Base-by-base conservation (phyloP, 1,284 basidiomycete genomes). In the Ceratobasidium sp. region DNA sequence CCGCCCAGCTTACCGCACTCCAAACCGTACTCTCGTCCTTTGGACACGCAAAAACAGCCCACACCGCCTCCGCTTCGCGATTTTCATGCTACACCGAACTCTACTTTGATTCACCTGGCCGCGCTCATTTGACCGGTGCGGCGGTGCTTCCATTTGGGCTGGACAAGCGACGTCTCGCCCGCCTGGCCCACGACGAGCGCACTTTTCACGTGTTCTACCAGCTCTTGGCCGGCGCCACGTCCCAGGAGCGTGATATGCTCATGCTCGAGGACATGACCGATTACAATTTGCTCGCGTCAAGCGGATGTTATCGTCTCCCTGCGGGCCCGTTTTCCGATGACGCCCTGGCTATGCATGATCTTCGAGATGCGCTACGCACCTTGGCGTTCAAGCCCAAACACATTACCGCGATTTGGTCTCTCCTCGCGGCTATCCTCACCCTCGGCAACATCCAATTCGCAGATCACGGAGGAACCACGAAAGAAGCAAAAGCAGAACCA, bases 181-280 rank as follows among this genome's bases (percentile, higher is more conserved):
- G 87, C n/a, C 90, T 97, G 50, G 83, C 87, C 9, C 89, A 92
- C 78, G 94, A 96, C 82, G 95, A 98, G 82, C 91, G 96, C 33
- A 91, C 93, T 4, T 99, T 93, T 84, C 96, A 98, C 81, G 89
- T 97, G 57, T 97, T 99, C 84, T 97, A 98, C 85, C 95, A 98
- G 84, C 87, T 96, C 77, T 86, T 97, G 17, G 90, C 94, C 2
- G 95, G 95, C 24, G 93, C 94, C 0, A 92, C 91, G 0, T 86
- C 90, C 0, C 86, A 91, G 59, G 96, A 98, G 81, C 88, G 95
- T 5, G 92, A 95, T 78, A 83, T 85, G 24, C 89, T 92, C 78
- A 87, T 87, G 64, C 84, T 97, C 22, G 93, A 95, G 79, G 96
- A 97, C 80, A 88, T 91, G 0, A 93, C 93, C 0, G 92, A 93